A percentile compares a stretch with the other conserved stretches of the same genome.
Evolutionary conservation across 192 early-diverging fungal genomes (phyloP).

Genomic region (Glomus cerebriforme): DNA sequence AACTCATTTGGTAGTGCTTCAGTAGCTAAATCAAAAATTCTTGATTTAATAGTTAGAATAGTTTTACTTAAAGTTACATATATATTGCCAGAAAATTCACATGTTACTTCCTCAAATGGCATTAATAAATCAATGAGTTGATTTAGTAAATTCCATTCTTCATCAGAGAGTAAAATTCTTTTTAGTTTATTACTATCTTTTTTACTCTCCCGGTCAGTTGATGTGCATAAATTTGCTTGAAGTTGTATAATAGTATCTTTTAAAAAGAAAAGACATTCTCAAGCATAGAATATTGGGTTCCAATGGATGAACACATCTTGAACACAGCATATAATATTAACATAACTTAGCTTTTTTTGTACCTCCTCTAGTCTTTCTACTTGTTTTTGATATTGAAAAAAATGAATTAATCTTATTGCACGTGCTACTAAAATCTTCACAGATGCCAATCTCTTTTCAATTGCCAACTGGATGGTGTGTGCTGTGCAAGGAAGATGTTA

Average conservation of each 20-base stretch:
- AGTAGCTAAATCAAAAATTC: not conserved
- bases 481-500: not conserved
- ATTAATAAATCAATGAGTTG: not conserved
- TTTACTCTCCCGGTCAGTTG: not conserved
- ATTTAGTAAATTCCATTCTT: conserved; percentile 1
- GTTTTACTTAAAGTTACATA: not conserved
- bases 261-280: not conserved
- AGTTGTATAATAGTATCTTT: conserved; percentile 14
- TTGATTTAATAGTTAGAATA: not conserved
- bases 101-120: not conserved
- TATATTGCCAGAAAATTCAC: not conserved
- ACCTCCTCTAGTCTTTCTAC: not conserved
- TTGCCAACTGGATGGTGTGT: not conserved
- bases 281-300: not conserved
- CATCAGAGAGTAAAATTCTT: conserved; percentile 1
- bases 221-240: not conserved
- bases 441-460: not conserved
- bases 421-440: not conserved
- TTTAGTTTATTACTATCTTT: not conserved
- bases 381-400: conserved; percentile 9
- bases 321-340: not conserved
- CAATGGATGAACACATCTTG: not conserved
- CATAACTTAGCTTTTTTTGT: not conserved
- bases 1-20: not conserved
- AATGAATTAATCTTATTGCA: not conserved